Base-by-base conservation (phyloP, 306 rosid species). In the Glycine soja region DNA sequence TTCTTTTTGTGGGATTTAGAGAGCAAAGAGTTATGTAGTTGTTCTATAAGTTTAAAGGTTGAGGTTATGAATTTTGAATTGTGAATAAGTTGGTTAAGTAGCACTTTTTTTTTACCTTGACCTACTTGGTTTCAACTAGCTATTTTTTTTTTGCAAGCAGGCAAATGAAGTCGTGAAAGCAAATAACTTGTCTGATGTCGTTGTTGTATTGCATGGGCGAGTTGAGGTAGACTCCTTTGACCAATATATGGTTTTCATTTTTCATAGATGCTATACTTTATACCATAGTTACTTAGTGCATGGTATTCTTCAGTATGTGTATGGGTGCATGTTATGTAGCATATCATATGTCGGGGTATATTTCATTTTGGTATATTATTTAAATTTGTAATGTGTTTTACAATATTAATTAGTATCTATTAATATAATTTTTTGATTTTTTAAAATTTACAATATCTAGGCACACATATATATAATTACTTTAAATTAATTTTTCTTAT, bases 101-200 rank as follows among this genome's bases (percentile, higher is more conserved):
- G 42, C 62, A 82, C 51, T n/a, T 40, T 46, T 63, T 82, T 15
- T 82, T 15, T 66, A 72, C 69, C 56, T 76, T 47, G 43, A 47
- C n/a, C 4, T 57, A 70, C 46, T 70, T 65, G 62, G 78, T 77
- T 80, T 77, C 54, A 43, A 71, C 84, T 81, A 70, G 74, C 81
- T 78, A 54, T 80, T 53, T 59, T 83, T 83, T 75, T 83, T 77
- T 65, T 82, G 14, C 77, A 75, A 80, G 80, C 94, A 95, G 99
- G 99, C 98, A 77, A 89, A 87, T 82, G 99, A 95, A 78, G 97
- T 95, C 76, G 99, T 95, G 64, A 91, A 91, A 82, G 99, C 96
- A 19, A 95, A 95, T 84, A 93, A 95, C 79, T 78, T 95, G 30
- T 93, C 99, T 10, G 96, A 93, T 57, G 88, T 85, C 12, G 61